Evolutionary conservation across 1,139 yeast species (phyloP).

Genomic region (Magnusiomyces ingens): DNA sequence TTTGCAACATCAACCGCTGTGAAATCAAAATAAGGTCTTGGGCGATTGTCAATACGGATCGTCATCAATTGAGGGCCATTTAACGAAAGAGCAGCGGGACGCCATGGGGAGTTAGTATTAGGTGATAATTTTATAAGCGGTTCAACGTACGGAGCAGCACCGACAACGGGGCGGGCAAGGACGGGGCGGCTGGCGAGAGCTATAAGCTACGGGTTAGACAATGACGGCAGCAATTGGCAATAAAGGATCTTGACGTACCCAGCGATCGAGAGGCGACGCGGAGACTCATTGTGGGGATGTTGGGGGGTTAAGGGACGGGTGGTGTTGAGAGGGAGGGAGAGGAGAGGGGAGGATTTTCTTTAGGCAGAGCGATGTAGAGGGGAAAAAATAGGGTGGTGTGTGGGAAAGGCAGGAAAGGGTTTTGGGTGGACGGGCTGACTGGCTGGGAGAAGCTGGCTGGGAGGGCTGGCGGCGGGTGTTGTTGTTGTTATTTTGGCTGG

Average conservation of each 20-base stretch:
- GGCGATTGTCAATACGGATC: no score
- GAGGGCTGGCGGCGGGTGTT: no score
- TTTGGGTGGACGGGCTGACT: no score
- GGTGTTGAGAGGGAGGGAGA: not conserved
- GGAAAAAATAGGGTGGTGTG: not conserved
- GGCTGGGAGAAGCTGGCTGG: no score
- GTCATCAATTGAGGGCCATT: not conserved
- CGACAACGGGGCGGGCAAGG: constrained; percentile 22
- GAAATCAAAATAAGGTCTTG: no score
- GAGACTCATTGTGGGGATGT: constrained; percentile 23
- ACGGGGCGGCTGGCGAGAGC: constrained; percentile 17
- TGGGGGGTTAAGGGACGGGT: not conserved
- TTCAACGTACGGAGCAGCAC: constrained; percentile 19
- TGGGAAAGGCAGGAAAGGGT: no score
- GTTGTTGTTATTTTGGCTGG: no score
- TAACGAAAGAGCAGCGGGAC: not conserved
- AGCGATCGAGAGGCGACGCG: constrained; percentile 26
- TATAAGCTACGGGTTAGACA: not conserved
- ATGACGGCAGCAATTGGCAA: not conserved
- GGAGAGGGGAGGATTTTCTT: not conserved
- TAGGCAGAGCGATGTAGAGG: not conserved
- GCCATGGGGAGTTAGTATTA: not conserved
- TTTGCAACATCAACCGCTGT: not conserved
- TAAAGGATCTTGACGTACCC: constrained; percentile 19
- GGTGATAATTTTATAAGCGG: not conserved